Conservation (phyloP, 2,329 filamentous ascomycete genomes). For the Scytalidium sp. region DNA sequence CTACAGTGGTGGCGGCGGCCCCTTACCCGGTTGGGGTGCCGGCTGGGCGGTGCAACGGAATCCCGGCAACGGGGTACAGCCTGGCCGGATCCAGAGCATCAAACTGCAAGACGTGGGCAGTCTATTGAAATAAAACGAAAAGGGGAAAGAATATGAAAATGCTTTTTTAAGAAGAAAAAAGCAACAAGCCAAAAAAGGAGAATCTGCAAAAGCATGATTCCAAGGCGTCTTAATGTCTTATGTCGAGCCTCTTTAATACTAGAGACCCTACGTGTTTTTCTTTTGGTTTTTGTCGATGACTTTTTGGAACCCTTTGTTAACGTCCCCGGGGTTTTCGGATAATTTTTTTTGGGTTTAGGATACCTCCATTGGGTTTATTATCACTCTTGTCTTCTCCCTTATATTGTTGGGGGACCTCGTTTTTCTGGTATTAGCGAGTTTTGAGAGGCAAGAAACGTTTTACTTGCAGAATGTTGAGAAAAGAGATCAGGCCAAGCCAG, state of each 20-base stretch:
- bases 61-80: not conserved
- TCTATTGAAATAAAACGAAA: constrained; percentile 16
- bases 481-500: no score
- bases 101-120: constrained; percentile 24
- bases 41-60: constrained; percentile 23
- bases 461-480: no score
- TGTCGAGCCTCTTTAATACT: no score
- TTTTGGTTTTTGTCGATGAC: not conserved
- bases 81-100: constrained; percentile 20
- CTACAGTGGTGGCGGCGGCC: constrained; percentile 9
- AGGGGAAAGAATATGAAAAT: not conserved
- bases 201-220: no score
- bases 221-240: no score
- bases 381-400: not conserved
- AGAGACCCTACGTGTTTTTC: not conserved
- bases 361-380: not conserved
- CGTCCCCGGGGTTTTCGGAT: no score
- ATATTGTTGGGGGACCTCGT: no score
- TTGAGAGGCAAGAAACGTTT: no score
- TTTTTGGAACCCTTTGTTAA: no score
- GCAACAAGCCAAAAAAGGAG: no score
- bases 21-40: constrained; percentile 21
- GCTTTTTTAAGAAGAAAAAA: no score
- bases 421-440: no score
- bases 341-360: not conserved